These are phyloP conservation scores for Neurospora intermedia DNA, from an alignment of 495 filamentous ascomycete genomes.

Conservation along the genomic window DNA sequence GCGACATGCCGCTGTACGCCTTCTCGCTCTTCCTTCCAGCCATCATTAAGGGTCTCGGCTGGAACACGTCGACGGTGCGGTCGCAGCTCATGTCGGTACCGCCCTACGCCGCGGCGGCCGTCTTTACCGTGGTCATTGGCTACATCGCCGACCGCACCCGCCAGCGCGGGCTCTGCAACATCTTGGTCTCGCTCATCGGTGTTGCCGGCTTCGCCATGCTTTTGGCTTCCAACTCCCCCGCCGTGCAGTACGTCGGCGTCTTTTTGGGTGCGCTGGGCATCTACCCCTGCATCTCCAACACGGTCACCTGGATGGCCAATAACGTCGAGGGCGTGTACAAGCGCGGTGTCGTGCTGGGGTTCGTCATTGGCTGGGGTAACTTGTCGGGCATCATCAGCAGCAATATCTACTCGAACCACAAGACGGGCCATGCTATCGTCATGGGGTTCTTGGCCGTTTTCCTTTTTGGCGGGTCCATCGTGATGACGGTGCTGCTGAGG, in stretches of 20 bases:
- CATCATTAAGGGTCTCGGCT: conserved; percentile 71
- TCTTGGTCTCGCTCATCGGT: conserved; percentile 56
- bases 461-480: conserved; percentile 41
- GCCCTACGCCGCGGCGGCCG: conserved; percentile 73
- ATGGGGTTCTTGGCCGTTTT: conserved; percentile 40
- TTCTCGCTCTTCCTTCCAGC: conserved; percentile 86
- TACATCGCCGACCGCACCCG: conserved; percentile 70
- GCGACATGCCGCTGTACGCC: conserved; percentile 67
- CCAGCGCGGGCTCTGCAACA: conserved; percentile 75
- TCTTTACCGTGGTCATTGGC: conserved; percentile 67
- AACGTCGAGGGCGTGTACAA: conserved; percentile 92
- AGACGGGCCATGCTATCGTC: conserved; percentile 35
- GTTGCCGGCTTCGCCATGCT: conserved; percentile 75
- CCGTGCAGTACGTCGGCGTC: conserved; percentile 67
- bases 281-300: conserved; percentile 87
- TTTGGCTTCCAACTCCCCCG: conserved; percentile 45
- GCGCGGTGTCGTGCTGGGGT: conserved; percentile 73
- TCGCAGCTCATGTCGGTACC: conserved; percentile 81
- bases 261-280: conserved; percentile 86
- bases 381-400: conserved; percentile 76
- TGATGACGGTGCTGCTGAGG: conserved; percentile 56
- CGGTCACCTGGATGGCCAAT: conserved; percentile 80
- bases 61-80: conserved; percentile 42
- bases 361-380: conserved; percentile 91
- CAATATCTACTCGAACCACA: conserved; percentile 50